phyloP scores from a whole-genome alignment of 768 basidiomycete species.

The Epithele typhae region DNA sequence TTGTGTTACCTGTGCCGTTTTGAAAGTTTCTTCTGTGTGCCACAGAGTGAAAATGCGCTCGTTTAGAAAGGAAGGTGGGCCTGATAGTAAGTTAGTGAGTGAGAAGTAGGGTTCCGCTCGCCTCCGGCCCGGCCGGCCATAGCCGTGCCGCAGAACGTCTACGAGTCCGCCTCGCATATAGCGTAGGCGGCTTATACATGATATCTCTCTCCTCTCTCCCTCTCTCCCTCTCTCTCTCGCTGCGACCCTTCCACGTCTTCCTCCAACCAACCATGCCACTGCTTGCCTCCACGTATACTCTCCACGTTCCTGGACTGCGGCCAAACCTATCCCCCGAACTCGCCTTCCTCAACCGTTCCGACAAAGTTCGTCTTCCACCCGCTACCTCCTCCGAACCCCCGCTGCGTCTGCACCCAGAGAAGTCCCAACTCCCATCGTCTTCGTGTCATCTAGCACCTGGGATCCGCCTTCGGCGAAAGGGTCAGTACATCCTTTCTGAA shows the following conservation, averaged over 20 bases:
- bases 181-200: no score
- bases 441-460: slow-evolving; percentile 46
- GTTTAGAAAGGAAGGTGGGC: no score
- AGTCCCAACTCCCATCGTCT: slow-evolving; percentile 49
- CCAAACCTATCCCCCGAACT: no score
- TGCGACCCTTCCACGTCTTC: neutral
- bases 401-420: slow-evolving; percentile 39
- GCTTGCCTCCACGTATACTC: slow-evolving; percentile 7
- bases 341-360: neutral
- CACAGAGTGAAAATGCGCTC: no score
- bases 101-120: no score
- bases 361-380: slow-evolving; percentile 14
- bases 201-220: neutral
- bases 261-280: slow-evolving; percentile 4
- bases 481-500: slow-evolving; percentile 22
- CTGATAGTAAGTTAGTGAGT: no score
- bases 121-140: no score
- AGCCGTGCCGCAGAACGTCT: no score
- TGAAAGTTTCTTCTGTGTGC: no score
- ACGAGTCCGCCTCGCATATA: no score
- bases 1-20: no score
- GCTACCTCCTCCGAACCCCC: slow-evolving; percentile 35
- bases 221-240: neutral
- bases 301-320: neutral
- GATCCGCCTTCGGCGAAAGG: slow-evolving; percentile 35